Evolutionary conservation across 1,139 yeast species (phyloP), one percentile per base, ranked within the genome.

Genomic region (Suhomyces wounanorum): DNA sequence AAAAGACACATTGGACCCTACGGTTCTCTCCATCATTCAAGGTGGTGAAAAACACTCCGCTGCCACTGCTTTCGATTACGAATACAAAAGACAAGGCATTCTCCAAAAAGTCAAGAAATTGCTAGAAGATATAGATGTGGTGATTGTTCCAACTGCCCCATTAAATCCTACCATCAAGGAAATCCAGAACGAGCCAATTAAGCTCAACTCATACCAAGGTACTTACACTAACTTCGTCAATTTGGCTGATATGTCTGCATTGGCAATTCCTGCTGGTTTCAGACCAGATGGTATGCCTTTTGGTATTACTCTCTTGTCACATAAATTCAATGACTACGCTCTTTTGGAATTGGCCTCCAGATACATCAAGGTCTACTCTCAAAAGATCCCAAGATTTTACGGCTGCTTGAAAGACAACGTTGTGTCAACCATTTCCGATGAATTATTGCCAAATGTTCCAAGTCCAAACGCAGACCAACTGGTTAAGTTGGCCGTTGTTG

Each of bases 211-310:
- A 8, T 77, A 77, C 60, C 99, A 94, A 72, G 99, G 99, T 35
- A 90, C 97, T 21, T 94, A 96, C 83, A 94, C 98, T 36, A 94
- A 94, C 71, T 94, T 94, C 68, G 97, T 89, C 60, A 94, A 94
- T 67, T 79, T 94, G 67, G 96, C 97, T 9, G 98, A 94, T 65
- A 73, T 92, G 76, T 86, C 96, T 35, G 98, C 96, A 1, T 77
- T 94, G 61, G 90, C 98, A 0, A 79, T 94, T 48, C 98, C 99
- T 23, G 89, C 86, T 28, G 97, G 96, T 0, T 91, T 89, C 79
- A 74, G 85, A 60, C 60, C 75, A 2, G 97, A 92, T 66, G 96
- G 96, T 3, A 70, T 92, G 58, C 97, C 98, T 10, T 87, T 84
- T 60, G 98, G 98, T 67, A 81, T 92, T 54, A 92, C 98, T 7